phyloP scores from a whole-genome alignment of 192 early-diverging fungal species.

The Coemansia umbellata region DNA sequence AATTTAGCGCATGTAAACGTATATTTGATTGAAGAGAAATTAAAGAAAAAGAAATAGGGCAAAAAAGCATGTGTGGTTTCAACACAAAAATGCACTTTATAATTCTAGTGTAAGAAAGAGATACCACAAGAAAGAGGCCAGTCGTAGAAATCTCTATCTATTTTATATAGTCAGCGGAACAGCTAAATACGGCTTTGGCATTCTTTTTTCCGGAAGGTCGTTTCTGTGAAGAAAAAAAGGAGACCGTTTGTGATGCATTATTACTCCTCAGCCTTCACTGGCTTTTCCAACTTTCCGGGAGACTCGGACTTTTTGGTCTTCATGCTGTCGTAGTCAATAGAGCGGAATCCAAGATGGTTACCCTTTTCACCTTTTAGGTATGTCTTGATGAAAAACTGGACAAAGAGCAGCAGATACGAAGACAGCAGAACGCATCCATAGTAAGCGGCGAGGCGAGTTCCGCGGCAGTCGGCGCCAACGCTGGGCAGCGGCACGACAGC shows the following conservation, averaged over 20 bases:
- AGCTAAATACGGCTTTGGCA: no score
- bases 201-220: no score
- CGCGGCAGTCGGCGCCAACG: slow-evolving; percentile 68
- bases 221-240: slow-evolving; percentile 1
- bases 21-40: no score
- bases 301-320: slow-evolving; percentile 14
- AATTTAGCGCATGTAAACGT: no score
- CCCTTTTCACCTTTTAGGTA: slow-evolving; percentile 59
- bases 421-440: slow-evolving; percentile 76
- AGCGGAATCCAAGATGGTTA: slow-evolving; percentile 44
- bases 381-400: slow-evolving; percentile 85
- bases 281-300: slow-evolving; percentile 14
- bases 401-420: slow-evolving; percentile 82
- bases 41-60: no score
- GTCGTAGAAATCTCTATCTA: no score
- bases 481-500: slow-evolving; percentile 63
- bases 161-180: no score
- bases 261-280: slow-evolving; percentile 22
- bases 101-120: no score
- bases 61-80: no score
- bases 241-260: background rate
- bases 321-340: slow-evolving; percentile 46
- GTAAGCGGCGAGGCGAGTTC: slow-evolving; percentile 69
- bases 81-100: no score
- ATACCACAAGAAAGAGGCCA: no score